Evolutionary conservation across 2,329 filamentous ascomycete genomes (phyloP).

Genomic region (Penicillium sp.): DNA sequence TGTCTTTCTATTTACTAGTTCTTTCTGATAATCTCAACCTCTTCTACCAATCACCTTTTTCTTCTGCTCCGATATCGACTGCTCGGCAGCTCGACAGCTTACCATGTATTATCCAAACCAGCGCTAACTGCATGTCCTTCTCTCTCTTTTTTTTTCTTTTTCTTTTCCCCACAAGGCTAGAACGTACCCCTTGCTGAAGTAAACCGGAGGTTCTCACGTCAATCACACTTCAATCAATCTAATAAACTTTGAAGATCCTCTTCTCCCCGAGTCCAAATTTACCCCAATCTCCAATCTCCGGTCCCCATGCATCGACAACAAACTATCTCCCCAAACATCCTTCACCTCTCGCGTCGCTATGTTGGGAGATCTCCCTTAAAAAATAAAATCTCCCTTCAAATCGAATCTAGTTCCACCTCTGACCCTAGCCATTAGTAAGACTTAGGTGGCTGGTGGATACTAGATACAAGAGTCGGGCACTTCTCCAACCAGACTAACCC

Average conservation of each 20-base stretch:
- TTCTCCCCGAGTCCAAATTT: too few relatives aligned
- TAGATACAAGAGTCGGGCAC: neutral
- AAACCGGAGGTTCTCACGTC: neutral
- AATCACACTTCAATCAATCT: neutral
- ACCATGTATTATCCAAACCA: neutral
- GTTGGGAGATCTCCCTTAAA: constrained; percentile 1
- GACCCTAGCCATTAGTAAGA: neutral
- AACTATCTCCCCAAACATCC: neutral
- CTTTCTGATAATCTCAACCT: constrained; percentile 3
- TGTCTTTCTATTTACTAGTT: neutral
- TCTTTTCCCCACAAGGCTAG: neutral
- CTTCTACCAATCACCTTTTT: neutral
- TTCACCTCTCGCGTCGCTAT: neutral
- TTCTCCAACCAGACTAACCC: neutral
- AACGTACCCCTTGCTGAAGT: neutral
- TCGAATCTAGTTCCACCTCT: neutral
- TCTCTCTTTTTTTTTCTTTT: too few relatives aligned
- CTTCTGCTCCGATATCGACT: neutral
- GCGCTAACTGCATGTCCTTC: neutral
- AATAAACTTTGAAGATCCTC: neutral
- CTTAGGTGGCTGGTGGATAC: neutral
- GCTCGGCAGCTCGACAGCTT: too few relatives aligned
- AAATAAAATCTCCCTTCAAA: neutral
- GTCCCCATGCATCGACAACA: neutral
- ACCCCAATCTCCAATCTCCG: neutral